phyloP scores from a whole-genome alignment of 768 basidiomycete species.

The Collybia nuda region DNA sequence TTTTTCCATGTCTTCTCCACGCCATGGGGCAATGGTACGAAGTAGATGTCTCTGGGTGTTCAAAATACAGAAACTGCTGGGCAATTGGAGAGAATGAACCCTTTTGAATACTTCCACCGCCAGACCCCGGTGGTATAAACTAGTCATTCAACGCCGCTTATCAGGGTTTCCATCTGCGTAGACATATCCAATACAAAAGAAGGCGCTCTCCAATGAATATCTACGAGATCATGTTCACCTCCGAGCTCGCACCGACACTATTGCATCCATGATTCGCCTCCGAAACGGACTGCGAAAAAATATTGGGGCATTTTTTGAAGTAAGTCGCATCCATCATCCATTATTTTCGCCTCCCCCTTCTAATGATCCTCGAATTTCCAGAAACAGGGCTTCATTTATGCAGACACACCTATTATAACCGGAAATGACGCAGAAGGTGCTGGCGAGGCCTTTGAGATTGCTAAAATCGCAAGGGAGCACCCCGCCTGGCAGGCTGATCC shows the following conservation, averaged over 20 bases:
- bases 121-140: too few relatives aligned
- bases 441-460: slow-evolving; percentile 85
- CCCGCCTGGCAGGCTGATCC: slow-evolving; percentile 14
- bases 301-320: slow-evolving; percentile 73
- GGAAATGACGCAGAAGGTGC: slow-evolving; percentile 95
- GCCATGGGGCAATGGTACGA: background rate
- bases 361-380: slow-evolving; percentile 23
- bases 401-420: slow-evolving; percentile 87
- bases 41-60: background rate
- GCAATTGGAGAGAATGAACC: too few relatives aligned
- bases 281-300: slow-evolving; percentile 56
- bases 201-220: slow-evolving; percentile 74
- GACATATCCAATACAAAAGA: slow-evolving; percentile 93
- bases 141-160: background rate
- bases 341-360: slow-evolving; percentile 1
- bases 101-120: too few relatives aligned
- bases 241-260: slow-evolving; percentile 74
- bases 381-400: slow-evolving; percentile 76
- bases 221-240: slow-evolving; percentile 86
- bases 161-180: slow-evolving; percentile 21
- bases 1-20: background rate
- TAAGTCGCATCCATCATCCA: slow-evolving; percentile 27
- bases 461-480: slow-evolving; percentile 33
- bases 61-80: background rate
- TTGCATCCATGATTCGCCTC: slow-evolving; percentile 74